Evolutionary conservation across 2,329 filamentous ascomycete species (phyloP), one percentile per base, ranked within the genome.

Genomic region (Pestalotiopsis fici): DNA sequence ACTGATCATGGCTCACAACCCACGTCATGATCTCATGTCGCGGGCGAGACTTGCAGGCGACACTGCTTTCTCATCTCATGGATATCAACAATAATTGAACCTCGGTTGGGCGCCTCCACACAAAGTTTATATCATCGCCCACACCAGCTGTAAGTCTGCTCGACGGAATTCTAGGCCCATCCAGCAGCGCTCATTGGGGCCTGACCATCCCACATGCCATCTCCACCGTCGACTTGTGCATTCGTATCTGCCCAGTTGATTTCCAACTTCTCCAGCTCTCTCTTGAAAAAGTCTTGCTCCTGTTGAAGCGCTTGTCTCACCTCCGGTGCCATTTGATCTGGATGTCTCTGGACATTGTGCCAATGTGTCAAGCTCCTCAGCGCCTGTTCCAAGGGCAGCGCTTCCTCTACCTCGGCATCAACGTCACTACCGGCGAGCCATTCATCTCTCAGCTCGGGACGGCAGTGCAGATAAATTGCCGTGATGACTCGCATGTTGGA

Each of bases 401-500:
- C 93, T 77, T 97, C 93, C 75, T 98, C 96, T 1, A 98, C 94
- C 72, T 97, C 95, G 0, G 92, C 93, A 74, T 99, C 96, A 1
- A 98, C 90, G 76, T 98, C 95, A 68, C 91, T 92, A 4, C 95
- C 95, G 0, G 93, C 90, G 1, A 98, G 86, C 95, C 96, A 98
- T 80, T 98, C 96, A 76, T 99, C 96, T 35, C 95, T 88, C 59
- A 99, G 85, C 78, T 98, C 95, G 0, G 95, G 95, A 7, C 94
- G 88, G 76, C 95, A 97, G 81, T 97, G 93, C 61, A 99, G 85
- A 79, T 98, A 99, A 1, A 99, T 93, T 3, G 95, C 94, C 0
- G 96, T 99, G 76, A 99, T 99, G 75, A 98, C 95, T 66, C 95
- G 93, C 96, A 99, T 99, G 80, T 99, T 98, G 73, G 90, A 91